A percentile compares a stretch with the other conserved stretches of the same genome.
These are phyloP conservation scores for Fusarium goolgardi DNA, from an alignment of 2,329 filamentous ascomycete species.

Conservation along the genomic window DNA sequence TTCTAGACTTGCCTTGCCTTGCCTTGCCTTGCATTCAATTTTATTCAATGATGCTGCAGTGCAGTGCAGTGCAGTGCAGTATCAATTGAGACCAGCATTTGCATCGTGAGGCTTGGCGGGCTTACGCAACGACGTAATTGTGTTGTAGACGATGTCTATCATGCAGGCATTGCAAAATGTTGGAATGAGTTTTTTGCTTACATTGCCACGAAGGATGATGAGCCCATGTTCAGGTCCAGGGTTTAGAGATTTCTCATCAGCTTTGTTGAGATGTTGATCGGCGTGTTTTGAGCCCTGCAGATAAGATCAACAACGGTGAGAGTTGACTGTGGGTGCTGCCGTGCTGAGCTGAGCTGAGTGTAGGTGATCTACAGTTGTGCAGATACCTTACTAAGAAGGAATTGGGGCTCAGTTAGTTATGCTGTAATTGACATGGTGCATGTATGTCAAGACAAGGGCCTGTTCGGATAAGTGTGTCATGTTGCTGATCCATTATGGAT, in stretches of 20 bases:
- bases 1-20: neutral
- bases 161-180: neutral
- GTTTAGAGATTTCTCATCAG: neutral
- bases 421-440: slow-evolving; percentile 6
- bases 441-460: neutral
- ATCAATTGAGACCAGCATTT: neutral
- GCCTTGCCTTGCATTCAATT: neutral
- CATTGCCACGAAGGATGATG: slow-evolving; percentile 9
- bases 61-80: slow-evolving; percentile 4
- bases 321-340: neutral
- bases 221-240: neutral
- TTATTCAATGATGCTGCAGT: neutral
- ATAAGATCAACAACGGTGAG: slow-evolving; percentile 5
- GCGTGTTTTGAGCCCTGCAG: neutral
- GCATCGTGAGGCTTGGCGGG: slow-evolving; percentile 3
- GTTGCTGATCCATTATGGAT: neutral
- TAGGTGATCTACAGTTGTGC: neutral
- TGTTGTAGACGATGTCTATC: neutral
- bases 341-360: neutral
- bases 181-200: neutral
- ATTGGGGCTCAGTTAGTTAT: slow-evolving; percentile 7
- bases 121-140: slow-evolving; percentile 28
- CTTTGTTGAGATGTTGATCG: slow-evolving; percentile 4
- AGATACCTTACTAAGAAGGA: neutral
- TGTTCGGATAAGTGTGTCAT: neutral